These are phyloP conservation scores for Boechera divaricarpa DNA, from an alignment of 345 rosid species.

Conservation along the genomic window DNA sequence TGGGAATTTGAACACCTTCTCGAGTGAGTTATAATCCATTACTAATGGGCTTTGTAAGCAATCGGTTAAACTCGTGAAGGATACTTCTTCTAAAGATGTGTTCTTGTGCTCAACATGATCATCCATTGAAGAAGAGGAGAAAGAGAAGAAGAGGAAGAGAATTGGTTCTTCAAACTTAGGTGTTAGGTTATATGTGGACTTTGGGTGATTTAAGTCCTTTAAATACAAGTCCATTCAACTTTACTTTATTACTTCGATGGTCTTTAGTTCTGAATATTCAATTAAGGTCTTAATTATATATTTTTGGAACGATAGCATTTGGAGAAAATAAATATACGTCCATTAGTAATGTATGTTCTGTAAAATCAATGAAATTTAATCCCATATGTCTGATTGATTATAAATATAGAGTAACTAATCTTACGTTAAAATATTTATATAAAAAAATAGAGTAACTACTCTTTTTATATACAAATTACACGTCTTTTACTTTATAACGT, in stretches of 20 bases:
- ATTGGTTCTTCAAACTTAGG: conserved; percentile 17
- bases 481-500: background rate
- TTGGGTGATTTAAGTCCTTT: conserved; percentile 41
- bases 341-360: background rate
- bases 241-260: conserved; percentile 25
- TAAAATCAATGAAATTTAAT: background rate
- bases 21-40: conserved; percentile 40
- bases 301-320: background rate
- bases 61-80: conserved; percentile 39
- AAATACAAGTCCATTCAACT: conserved; percentile 43
- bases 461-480: background rate
- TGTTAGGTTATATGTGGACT: conserved; percentile 45
- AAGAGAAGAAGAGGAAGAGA: conserved; percentile 6
- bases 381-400: background rate
- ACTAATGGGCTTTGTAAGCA: conserved; percentile 40
- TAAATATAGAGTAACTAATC: background rate
- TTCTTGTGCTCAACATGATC: conserved; percentile 25
- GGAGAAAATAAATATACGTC: background rate
- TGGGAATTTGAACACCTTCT: conserved; percentile 30
- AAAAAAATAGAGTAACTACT: no score
- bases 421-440: background rate
- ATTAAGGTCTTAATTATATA: background rate
- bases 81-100: conserved; percentile 29
- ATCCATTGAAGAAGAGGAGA: conserved; percentile 28
- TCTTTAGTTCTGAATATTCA: conserved; percentile 28